Evolutionary conservation across 805 yeast genomes (phyloP).

Genomic region (Cyberlindnera americana): DNA sequence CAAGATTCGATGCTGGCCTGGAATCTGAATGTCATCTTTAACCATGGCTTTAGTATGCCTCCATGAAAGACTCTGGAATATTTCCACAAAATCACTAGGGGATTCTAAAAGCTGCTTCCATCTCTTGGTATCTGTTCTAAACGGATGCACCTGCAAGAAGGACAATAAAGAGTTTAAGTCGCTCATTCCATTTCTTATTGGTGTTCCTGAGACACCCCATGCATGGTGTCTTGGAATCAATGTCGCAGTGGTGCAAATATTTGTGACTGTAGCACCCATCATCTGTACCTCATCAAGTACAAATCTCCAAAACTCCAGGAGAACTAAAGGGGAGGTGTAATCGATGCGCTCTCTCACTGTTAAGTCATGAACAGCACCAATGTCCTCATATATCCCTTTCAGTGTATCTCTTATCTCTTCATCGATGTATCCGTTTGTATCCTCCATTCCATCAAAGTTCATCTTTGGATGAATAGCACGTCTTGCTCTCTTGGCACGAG

Average conservation of each 20-base stretch:
- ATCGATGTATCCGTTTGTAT: neutral
- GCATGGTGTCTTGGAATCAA: slow-evolving; percentile 82
- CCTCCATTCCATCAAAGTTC: slow-evolving; percentile 1
- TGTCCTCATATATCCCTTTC: slow-evolving; percentile 13
- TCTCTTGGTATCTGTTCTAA: slow-evolving; percentile 32
- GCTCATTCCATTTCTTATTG: slow-evolving; percentile 60
- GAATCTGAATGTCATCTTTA: slow-evolving; percentile 67
- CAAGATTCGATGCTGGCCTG: slow-evolving; percentile 70
- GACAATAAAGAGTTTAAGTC: slow-evolving; percentile 71
- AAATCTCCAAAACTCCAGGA: slow-evolving; percentile 84
- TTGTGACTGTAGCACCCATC: slow-evolving; percentile 69
- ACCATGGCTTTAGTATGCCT: slow-evolving; percentile 88
- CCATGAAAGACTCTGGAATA: slow-evolving; percentile 56
- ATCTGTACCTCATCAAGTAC: slow-evolving; percentile 93
- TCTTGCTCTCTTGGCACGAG: slow-evolving; percentile 28
- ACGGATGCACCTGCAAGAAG: slow-evolving; percentile 68
- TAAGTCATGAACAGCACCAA: slow-evolving; percentile 8
- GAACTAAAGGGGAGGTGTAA: slow-evolving; percentile 77
- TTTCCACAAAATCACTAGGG: slow-evolving; percentile 38
- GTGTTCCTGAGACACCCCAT: slow-evolving; percentile 98
- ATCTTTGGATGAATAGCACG: slow-evolving; percentile 3
- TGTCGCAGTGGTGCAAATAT: slow-evolving; percentile 77
- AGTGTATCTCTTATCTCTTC: slow-evolving; percentile 7
- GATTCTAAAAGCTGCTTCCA: slow-evolving; percentile 17
- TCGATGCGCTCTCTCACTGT: slow-evolving; percentile 30